Percentiles rank a stretch among this genome's conserved stretches.
Evolutionary conservation across 2,329 filamentous ascomycete species (phyloP).

Genomic region (Ascomycota sp.): DNA sequence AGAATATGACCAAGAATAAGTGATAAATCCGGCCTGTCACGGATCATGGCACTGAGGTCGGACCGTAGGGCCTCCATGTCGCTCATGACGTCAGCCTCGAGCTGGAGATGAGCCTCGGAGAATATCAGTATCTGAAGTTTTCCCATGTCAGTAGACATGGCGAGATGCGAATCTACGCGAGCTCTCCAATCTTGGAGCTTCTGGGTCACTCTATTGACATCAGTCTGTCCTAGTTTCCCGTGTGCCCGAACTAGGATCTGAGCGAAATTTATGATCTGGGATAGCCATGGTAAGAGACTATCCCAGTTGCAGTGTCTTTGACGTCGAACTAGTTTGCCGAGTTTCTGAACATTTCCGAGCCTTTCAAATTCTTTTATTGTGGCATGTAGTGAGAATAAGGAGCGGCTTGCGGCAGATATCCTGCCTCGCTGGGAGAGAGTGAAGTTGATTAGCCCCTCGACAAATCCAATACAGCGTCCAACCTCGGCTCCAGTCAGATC

Average conservation of each 20-base stretch:
- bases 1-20: constrained; percentile 47
- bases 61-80: constrained; percentile 17
- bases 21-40: constrained; percentile 31
- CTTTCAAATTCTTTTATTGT: constrained; percentile 15
- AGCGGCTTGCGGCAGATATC: constrained; percentile 19
- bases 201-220: constrained; percentile 23
- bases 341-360: constrained; percentile 11
- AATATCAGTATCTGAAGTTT: constrained; percentile 30
- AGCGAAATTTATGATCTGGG: constrained; percentile 44
- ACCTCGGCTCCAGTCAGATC: constrained; percentile 72
- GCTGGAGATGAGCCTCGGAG: constrained; percentile 14
- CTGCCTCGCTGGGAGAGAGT: constrained; percentile 36
- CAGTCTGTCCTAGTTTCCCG: constrained; percentile 35
- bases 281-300: constrained; percentile 35
- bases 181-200: constrained; percentile 29
- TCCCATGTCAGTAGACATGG: constrained; percentile 20
- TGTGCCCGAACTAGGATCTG: constrained; percentile 44
- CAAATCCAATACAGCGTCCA: constrained; percentile 55
- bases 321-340: constrained; percentile 6
- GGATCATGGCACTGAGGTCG: constrained; percentile 19
- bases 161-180: constrained; percentile 22
- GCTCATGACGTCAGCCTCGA: constrained; percentile 14
- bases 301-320: constrained; percentile 7
- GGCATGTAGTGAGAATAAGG: constrained; percentile 18
- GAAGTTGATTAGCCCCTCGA: constrained; percentile 70